phyloP scores from a whole-genome alignment of 2,329 filamentous ascomycete species.

The Botrytis medusae region DNA sequence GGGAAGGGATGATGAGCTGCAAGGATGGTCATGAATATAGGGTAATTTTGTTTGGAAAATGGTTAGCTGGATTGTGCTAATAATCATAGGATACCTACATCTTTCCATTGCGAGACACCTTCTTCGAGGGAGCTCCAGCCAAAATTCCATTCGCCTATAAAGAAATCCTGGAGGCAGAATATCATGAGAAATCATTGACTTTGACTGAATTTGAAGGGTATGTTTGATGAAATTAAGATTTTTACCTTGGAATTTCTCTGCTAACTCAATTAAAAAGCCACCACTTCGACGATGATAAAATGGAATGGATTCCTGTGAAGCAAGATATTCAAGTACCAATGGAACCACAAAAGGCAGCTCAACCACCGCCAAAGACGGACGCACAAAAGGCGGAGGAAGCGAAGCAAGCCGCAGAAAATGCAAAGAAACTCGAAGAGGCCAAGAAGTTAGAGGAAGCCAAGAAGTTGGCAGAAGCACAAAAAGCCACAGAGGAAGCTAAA shows the following conservation, averaged over 20 bases:
- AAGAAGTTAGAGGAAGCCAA: constrained; percentile 8
- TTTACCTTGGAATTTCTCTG: neutral
- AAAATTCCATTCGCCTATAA: constrained; percentile 65
- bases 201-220: constrained; percentile 55
- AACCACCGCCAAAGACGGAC: constrained; percentile 21
- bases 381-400: constrained; percentile 24
- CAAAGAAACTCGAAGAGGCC: constrained; percentile 37
- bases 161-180: constrained; percentile 59
- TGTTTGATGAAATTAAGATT: constrained; percentile 31
- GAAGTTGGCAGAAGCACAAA: constrained; percentile 6
- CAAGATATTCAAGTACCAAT: constrained; percentile 16
- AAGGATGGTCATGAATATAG: constrained; percentile 53
- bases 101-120: constrained; percentile 67
- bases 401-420: constrained; percentile 31
- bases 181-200: constrained; percentile 52
- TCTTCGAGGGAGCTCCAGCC: constrained; percentile 64
- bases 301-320: constrained; percentile 39
- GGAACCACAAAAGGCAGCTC: constrained; percentile 30
- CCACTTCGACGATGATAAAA: constrained; percentile 44
- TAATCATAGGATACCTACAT: constrained; percentile 54
- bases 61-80: constrained; percentile 19
- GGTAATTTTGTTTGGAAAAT: constrained; percentile 37
- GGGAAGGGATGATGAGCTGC: constrained; percentile 48
- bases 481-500: neutral
- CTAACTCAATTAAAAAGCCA: constrained; percentile 39